phyloP scores from a whole-genome alignment of 2,329 filamentous ascomycete genomes.

The Colletotrichum falcatum region DNA sequence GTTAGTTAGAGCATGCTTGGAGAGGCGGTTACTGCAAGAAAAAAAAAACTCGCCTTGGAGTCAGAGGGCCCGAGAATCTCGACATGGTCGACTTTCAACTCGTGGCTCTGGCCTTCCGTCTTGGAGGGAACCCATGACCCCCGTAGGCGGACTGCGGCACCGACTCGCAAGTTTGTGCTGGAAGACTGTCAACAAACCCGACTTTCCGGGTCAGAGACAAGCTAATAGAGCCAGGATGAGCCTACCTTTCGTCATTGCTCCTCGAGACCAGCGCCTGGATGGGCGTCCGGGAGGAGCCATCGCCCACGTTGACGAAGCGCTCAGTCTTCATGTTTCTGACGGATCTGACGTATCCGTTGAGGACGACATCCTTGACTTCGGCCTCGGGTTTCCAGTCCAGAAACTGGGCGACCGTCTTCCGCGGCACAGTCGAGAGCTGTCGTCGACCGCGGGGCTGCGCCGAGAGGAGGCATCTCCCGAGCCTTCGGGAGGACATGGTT shows the following conservation, averaged over 20 bases:
- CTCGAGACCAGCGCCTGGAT: slow-evolving; percentile 84
- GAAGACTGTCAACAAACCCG: slow-evolving; percentile 47
- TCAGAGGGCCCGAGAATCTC: slow-evolving; percentile 82
- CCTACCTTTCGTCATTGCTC: slow-evolving; percentile 78
- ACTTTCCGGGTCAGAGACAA: slow-evolving; percentile 43
- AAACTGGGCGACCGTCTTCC: slow-evolving; percentile 64
- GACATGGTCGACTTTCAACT: slow-evolving; percentile 80
- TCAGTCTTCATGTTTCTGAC: slow-evolving; percentile 87
- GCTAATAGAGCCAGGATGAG: slow-evolving; percentile 40
- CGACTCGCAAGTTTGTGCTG: slow-evolving; percentile 77
- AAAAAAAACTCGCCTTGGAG: slow-evolving; percentile 73
- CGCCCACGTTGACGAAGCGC: slow-evolving; percentile 86
- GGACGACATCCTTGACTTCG: slow-evolving; percentile 62
- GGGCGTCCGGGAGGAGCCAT: slow-evolving; percentile 84
- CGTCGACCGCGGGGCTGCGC: slow-evolving; percentile 38
- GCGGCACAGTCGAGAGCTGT: slow-evolving; percentile 53
- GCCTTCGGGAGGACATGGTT: background rate
- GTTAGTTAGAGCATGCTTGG: slow-evolving; percentile 19
- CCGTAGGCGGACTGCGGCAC: slow-evolving; percentile 80
- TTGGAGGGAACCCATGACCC: slow-evolving; percentile 82
- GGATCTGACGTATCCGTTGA: slow-evolving; percentile 86
- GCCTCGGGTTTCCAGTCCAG: slow-evolving; percentile 63
- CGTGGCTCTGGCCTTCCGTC: slow-evolving; percentile 78
- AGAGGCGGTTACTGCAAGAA: slow-evolving; percentile 22
- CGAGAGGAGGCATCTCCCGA: background rate